phyloP scores from a whole-genome alignment of 2,329 filamentous ascomycete species.

The Colletotrichum caudatum region DNA sequence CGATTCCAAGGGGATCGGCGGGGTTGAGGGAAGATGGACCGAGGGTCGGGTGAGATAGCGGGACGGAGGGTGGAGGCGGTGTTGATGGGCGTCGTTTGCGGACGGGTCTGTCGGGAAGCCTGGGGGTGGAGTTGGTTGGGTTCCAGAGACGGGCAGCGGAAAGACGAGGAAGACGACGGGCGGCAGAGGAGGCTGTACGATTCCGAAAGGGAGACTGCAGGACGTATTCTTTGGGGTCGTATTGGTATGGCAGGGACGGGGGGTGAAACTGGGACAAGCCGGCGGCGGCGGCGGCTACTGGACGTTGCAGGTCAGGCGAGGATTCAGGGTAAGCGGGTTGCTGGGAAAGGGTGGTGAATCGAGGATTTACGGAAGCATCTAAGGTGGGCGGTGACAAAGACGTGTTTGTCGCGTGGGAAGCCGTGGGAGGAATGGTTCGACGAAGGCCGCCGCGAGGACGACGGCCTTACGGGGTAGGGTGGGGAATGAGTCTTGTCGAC shows the following conservation, averaged over 20 bases:
- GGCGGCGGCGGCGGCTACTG: constrained; percentile 38
- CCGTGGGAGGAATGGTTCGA: constrained; percentile 58
- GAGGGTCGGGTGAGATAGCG: constrained; percentile 60
- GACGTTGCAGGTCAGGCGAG: constrained; percentile 30
- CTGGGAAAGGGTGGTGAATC: constrained; percentile 48
- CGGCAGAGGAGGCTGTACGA: constrained; percentile 49
- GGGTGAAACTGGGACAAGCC: constrained; percentile 42
- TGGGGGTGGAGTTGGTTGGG: constrained; percentile 70
- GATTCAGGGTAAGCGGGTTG: constrained; percentile 50
- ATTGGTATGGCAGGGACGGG: constrained; percentile 25
- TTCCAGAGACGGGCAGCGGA: constrained; percentile 69
- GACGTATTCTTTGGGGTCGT: constrained; percentile 43
- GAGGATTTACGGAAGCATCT: constrained; percentile 49
- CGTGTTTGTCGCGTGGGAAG: constrained; percentile 55
- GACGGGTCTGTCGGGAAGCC: constrained; percentile 49
- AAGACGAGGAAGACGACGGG: constrained; percentile 54
- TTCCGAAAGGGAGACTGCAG: constrained; percentile 60
- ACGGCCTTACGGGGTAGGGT: constrained; percentile 55
- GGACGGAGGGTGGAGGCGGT: constrained; percentile 65
- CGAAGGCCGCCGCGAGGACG: constrained; percentile 60
- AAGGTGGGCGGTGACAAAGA: constrained; percentile 45
- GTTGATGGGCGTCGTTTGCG: constrained; percentile 64
- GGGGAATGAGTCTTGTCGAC: constrained; percentile 29
- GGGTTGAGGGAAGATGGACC: constrained; percentile 52
- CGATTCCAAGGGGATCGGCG: constrained; percentile 53